Evolutionary conservation across 257 asterid genomes (phyloP), one percentile per base, ranked within the genome.

Genomic region (Ocimum tenuiflorum): DNA sequence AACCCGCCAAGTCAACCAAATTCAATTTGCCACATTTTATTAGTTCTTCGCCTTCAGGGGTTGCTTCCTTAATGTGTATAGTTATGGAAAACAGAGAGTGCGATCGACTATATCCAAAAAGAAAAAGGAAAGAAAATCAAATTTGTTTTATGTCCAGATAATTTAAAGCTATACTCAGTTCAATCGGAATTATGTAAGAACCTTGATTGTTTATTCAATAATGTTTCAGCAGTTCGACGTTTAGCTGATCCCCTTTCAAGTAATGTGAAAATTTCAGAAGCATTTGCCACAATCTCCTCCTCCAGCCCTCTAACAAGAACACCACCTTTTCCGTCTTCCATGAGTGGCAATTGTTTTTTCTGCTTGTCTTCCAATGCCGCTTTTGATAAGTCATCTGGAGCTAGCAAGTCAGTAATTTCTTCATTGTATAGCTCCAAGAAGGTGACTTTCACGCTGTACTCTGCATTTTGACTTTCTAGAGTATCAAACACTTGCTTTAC

Each of bases 241-340:
- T 89, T 86, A 61, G 91, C 83, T 54, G 95, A 85, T 1, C 96
- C 96, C 73, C 91, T 77, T 69, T 89, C 96, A 38, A 86, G 88
- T 62, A 86, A 68, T 15, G 91, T 71, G 70, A 83, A 89, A 49
- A 89, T 89, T 72, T 86, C 94, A 65, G 72, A 81, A 9, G 91
- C 90, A 76, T 80, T 85, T 7, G 91, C 75, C 29, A 86, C 95
- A 47, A 86, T 89, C 73, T 89, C 95, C 72, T 89, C 95, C 67
- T 89, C 96, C 1, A 89, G 79, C 7, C 96, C 96, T 80, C 92
- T 83, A 8, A 89, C 92, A 69, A 86, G 85, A 69, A 86, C 96
- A 29, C 95, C 96, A 13, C 96, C 95, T 75, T 86, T 89, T 8
- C 95, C 95, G 70, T 89, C 96, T 74, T 89, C 95, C 94, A 89